phyloP scores from a whole-genome alignment of 2,329 filamentous ascomycete genomes.

The Sporothrix pseudoabietina region DNA sequence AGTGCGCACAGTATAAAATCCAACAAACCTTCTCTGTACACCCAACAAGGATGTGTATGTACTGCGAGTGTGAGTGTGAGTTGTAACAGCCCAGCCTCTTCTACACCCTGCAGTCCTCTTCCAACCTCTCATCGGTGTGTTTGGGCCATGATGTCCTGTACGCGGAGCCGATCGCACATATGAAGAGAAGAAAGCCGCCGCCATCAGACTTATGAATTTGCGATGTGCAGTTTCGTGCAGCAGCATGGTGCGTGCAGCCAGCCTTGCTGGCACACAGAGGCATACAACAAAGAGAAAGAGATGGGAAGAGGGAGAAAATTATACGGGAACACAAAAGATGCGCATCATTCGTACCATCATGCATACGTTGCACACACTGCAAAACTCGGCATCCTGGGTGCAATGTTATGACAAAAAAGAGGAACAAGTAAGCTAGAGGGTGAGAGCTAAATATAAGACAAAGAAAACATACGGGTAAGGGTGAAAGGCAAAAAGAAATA shows the following conservation, averaged over 20 bases:
- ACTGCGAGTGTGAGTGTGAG: not conserved
- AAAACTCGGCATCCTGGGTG: not conserved
- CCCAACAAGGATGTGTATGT: not conserved
- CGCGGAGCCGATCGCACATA: constrained; percentile 8
- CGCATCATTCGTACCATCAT: constrained; percentile 18
- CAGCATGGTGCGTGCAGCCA: not conserved
- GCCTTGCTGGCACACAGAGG: not conserved
- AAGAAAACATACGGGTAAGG: not conserved
- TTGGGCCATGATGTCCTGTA: not conserved
- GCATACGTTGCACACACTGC: not conserved
- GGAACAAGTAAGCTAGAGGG: not conserved
- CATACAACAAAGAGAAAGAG: not conserved
- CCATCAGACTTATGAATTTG: not conserved
- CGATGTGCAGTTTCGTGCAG: not conserved
- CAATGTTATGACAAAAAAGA: not conserved
- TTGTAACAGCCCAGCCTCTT: not conserved
- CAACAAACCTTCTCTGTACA: not conserved
- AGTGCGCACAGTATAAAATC: not conserved
- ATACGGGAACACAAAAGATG: not conserved
- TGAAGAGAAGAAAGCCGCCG: not conserved
- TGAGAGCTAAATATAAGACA: not conserved
- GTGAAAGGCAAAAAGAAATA: not conserved
- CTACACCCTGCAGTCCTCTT: not conserved
- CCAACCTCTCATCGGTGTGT: not conserved
- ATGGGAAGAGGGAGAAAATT: not conserved